Base-by-base conservation (phyloP, 179 eudicot genomes). In the Patellifolia procumbens region DNA sequence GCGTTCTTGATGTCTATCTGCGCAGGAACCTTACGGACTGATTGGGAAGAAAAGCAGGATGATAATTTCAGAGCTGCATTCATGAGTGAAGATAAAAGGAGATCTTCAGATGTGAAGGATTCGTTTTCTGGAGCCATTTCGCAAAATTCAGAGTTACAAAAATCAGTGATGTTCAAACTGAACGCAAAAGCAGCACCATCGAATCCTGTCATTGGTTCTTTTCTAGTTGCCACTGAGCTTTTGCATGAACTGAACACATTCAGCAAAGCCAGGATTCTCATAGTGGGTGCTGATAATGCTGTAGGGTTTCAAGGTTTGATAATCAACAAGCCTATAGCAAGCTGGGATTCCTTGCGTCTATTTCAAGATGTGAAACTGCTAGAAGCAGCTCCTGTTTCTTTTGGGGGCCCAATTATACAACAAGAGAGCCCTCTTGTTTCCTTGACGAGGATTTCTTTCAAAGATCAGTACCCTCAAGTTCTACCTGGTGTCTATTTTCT, bases 221-320 rank as follows among this genome's bases (percentile, higher is more conserved):
- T 90, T 80, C 91, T 94, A 24, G 26, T 76, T 76, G 92, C 97
- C 72, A 90, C 91, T 10, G 92, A 90, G 42, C 87, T 77, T 77
- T 88, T 94, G 24, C 68, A 70, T 29, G 83, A 83, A 8, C 61
- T 74, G 63, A 81, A 80, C 78, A 87, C 89, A 0, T 94, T 94
- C 70, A 86, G 80, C 28, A 76, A 82, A 71, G 86, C 93, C 24
- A 81, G 48, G 66, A 81, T 93, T 58, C 88, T 93, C 49, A 85
- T 91, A 43, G 88, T 90, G 70, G 85, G 84, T 74, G 92, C 85
- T 20, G 87, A 88, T 78, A 80, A 71, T 59, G 81, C 67, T 80
- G 70, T 82, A 29, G 92, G 93, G 37, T 89, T 90, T 79, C 89
- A 83, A 79, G 98, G 98, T 60, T 76, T 94, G 65, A 90, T 94